A percentile compares a stretch with the other conserved stretches of the same genome.
Conservation (phyloP, 2,329 filamentous ascomycete genomes). For the Arthrobotrys musiformis region DNA sequence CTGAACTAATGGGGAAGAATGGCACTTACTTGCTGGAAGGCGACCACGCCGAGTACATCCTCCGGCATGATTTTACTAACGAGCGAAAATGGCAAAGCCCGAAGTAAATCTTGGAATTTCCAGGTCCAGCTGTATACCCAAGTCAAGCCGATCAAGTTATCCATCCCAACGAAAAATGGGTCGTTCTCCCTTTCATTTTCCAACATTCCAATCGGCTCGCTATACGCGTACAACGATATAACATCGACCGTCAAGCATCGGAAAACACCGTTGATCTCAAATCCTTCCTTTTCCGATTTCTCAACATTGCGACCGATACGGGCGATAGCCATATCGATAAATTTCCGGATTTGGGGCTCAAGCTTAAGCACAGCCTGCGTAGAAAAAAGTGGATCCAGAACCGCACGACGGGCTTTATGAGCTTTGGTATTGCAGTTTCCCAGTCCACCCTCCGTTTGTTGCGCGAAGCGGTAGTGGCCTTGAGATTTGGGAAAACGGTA, state of each 20-base stretch:
- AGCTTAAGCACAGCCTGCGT: slow-evolving; percentile 59
- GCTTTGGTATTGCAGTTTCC: slow-evolving; percentile 62
- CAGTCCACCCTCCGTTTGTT: slow-evolving; percentile 48
- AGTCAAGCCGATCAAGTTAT: slow-evolving; percentile 61
- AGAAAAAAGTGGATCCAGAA: slow-evolving; percentile 64
- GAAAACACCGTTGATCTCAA: slow-evolving; percentile 56
- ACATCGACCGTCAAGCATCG: slow-evolving; percentile 63
- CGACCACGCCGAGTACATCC: slow-evolving; percentile 56
- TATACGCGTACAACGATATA: slow-evolving; percentile 64
- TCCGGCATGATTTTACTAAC: slow-evolving; percentile 57
- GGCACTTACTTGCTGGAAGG: slow-evolving; percentile 47
- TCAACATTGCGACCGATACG: slow-evolving; percentile 60
- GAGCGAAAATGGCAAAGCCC: slow-evolving; percentile 58
- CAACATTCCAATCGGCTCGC: slow-evolving; percentile 62
- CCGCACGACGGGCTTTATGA: slow-evolving; percentile 64
- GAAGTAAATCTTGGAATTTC: slow-evolving; percentile 52
- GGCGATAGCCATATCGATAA: slow-evolving; percentile 45
- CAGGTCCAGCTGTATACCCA: slow-evolving; percentile 63
- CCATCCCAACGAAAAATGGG: slow-evolving; percentile 64
- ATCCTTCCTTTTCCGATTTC: slow-evolving; percentile 41
- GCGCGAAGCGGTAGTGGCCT: slow-evolving; percentile 46
- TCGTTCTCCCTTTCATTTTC: slow-evolving; percentile 63
- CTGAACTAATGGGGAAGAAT: neutral
- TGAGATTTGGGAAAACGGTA: slow-evolving; percentile 62
- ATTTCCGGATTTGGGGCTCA: slow-evolving; percentile 39